phyloP scores from a whole-genome alignment of 129 eudicot species.

The Heracleum sosnowskyi region DNA sequence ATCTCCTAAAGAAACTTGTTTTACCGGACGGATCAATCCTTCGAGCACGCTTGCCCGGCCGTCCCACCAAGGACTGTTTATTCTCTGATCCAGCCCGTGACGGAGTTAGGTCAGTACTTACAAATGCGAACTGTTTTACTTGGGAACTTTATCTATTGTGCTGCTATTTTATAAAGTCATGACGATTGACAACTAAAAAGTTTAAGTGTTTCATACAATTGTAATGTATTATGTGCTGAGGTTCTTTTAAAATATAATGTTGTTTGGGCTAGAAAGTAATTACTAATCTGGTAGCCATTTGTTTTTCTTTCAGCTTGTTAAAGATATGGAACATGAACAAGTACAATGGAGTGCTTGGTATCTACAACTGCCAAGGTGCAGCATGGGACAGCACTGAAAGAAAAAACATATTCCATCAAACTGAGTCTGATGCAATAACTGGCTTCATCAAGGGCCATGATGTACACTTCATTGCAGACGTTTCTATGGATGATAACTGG shows the following conservation, averaged over 20 bases:
- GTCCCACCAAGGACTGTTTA: constrained; percentile 68
- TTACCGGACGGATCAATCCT: constrained; percentile 75
- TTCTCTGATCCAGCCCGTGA: constrained; percentile 74
- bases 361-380: constrained; percentile 98
- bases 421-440: constrained; percentile 31
- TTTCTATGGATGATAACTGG: constrained; percentile 61
- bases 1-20: constrained; percentile 60
- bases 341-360: constrained; percentile 82
- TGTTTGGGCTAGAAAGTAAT: not conserved
- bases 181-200: not conserved
- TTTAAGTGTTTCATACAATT: not conserved
- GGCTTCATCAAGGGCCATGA: constrained; percentile 46
- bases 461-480: constrained; percentile 53
- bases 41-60: constrained; percentile 67
- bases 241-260: not conserved
- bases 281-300: not conserved
- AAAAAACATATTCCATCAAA: constrained; percentile 53
- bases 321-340: constrained; percentile 99
- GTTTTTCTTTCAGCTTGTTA: constrained; percentile 38
- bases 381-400: constrained; percentile 74
- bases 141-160: not conserved
- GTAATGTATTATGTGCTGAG: not conserved
- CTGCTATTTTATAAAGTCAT: not conserved
- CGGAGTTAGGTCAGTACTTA: constrained; percentile 36
- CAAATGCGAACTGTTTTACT: not conserved